Evolutionary conservation across 352 stramenopile genomes (phyloP).

Genomic region (Phytopythium montanum): DNA sequence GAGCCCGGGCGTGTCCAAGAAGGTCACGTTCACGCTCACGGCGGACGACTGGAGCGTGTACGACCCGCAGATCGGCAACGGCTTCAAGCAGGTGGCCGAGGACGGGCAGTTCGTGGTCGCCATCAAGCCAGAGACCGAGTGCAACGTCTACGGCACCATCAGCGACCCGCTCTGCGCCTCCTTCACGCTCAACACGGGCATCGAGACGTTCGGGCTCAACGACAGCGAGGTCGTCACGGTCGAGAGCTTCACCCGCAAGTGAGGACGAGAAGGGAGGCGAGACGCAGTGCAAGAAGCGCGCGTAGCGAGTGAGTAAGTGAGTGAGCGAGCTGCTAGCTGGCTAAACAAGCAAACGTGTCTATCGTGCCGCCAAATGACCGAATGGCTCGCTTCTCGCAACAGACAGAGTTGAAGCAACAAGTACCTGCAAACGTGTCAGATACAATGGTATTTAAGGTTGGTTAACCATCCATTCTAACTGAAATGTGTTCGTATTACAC

Average conservation of each 20-base stretch:
- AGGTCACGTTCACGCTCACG: conserved; percentile 43
- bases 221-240: conserved; percentile 7
- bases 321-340: no score
- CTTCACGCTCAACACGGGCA: conserved; percentile 37
- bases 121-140: conserved; percentile 70
- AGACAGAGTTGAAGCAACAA: no score
- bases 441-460: no score
- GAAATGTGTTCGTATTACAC: no score
- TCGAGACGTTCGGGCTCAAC: conserved; percentile 24
- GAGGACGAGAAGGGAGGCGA: no score
- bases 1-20: conserved; percentile 28
- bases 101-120: conserved; percentile 63
- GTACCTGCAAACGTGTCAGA: no score
- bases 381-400: no score
- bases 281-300: no score
- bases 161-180: conserved; percentile 37
- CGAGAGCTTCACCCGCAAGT: conserved; percentile 9
- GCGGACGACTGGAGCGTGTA: conserved; percentile 60
- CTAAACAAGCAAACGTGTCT: no score
- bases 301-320: no score
- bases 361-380: no score
- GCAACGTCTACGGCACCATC: conserved; percentile 50
- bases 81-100: conserved; percentile 63
- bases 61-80: conserved; percentile 51
- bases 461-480: no score